Evolutionary conservation across 2,329 filamentous ascomycete species (phyloP).

Genomic region (Aspergillus fijiensis): DNA sequence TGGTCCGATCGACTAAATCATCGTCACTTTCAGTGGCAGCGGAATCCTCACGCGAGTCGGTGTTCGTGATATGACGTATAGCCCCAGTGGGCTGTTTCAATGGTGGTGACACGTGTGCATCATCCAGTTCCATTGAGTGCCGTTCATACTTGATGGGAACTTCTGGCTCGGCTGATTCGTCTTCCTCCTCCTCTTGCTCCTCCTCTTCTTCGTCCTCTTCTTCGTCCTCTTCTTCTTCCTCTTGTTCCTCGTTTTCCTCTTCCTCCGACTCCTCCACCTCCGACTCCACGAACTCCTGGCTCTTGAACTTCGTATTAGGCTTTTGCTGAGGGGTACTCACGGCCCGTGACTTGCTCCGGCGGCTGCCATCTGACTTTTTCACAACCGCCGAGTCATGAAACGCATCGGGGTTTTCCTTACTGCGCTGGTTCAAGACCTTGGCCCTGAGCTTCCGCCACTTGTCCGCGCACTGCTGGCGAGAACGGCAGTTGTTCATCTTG

Average conservation of each 20-base stretch:
- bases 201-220: background rate
- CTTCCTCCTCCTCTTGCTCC: background rate
- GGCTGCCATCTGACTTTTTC: background rate
- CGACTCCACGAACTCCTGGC: conserved; percentile 7
- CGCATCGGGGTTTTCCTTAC: conserved; percentile 24
- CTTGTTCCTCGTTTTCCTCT: background rate
- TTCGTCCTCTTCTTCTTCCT: background rate
- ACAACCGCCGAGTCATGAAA: conserved; percentile 23
- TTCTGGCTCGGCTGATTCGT: background rate
- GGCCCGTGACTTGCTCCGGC: background rate
- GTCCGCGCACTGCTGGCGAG: conserved; percentile 42
- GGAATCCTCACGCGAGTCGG: background rate
- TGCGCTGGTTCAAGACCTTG: conserved; percentile 22
- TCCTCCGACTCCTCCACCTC: background rate
- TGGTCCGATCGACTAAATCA: background rate
- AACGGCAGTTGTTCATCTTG: conserved; percentile 29
- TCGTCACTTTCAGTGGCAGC: background rate
- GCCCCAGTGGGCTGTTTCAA: background rate
- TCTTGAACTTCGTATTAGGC: conserved; percentile 4
- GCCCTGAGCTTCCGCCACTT: conserved; percentile 39
- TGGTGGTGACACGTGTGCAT: background rate
- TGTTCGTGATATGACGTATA: background rate
- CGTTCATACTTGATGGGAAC: background rate
- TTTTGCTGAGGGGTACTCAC: background rate
- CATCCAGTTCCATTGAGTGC: background rate